Percentiles rank a stretch among this genome's conserved stretches.
Evolutionary conservation across 2,329 filamentous ascomycete genomes (phyloP).

Genomic region (Diaporthe destruens): DNA sequence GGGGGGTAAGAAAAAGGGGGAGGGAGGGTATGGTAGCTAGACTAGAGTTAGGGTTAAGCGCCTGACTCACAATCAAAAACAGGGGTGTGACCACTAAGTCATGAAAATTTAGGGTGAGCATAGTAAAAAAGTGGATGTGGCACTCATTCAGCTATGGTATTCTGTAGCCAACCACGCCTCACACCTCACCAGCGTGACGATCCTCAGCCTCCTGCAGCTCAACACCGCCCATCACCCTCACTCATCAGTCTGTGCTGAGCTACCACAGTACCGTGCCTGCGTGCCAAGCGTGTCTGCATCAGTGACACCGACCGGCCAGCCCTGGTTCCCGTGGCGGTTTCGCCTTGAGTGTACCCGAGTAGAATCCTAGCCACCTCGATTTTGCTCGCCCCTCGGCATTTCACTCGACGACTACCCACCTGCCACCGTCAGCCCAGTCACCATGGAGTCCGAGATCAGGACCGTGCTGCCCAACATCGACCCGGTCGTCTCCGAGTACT

Average conservation of each 20-base stretch:
- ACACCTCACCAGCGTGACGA: constrained; percentile 10
- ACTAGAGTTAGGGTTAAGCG: too few species aligned
- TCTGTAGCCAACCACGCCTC: too few species aligned
- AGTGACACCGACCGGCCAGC: constrained; percentile 18
- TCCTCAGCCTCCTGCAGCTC: constrained; percentile 35
- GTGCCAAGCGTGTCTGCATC: background rate
- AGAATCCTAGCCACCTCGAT: constrained; percentile 24
- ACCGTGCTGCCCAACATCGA: constrained; percentile 88
- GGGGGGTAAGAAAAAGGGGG: too few species aligned
- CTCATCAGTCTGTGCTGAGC: constrained; percentile 15
- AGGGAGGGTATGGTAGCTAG: too few species aligned
- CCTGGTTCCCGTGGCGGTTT: constrained; percentile 18
- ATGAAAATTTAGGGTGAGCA: too few species aligned
- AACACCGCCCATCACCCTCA: background rate
- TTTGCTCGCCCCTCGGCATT: constrained; percentile 1
- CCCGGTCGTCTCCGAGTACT: constrained; percentile 90
- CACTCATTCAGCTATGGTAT: too few species aligned
- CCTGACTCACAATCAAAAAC: too few species aligned
- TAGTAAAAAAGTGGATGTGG: too few species aligned
- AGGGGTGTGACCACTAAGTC: too few species aligned
- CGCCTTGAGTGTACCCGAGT: constrained; percentile 13
- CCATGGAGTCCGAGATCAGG: constrained; percentile 91
- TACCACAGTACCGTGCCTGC: background rate
- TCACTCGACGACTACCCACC: background rate
- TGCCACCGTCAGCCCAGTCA: background rate